Evolutionary conservation across 176 grass and related monocot genomes (phyloP).

Genomic region (Musa schizocarpa): DNA sequence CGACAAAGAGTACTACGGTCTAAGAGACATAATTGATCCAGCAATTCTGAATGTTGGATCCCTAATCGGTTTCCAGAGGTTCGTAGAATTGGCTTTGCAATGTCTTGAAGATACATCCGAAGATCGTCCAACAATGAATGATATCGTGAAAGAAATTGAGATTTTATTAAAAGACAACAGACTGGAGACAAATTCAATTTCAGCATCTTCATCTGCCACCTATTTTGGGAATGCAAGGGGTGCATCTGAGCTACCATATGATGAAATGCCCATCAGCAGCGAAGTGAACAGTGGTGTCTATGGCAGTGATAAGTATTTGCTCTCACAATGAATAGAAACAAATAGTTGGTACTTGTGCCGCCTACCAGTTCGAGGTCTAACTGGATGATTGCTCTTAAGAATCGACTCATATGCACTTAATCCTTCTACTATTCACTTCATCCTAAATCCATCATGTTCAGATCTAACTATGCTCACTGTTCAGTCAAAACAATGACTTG

Average conservation of each 20-base stretch:
- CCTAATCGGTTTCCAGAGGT: constrained; percentile 53
- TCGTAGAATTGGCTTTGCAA: constrained; percentile 46
- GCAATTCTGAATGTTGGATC: constrained; percentile 36
- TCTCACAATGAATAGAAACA: neutral
- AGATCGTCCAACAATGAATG: constrained; percentile 54
- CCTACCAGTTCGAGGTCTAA: too few relatives aligned
- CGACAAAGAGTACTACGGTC: constrained; percentile 58
- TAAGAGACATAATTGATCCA: constrained; percentile 54
- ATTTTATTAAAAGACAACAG: constrained; percentile 50
- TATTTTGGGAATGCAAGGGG: constrained; percentile 38
- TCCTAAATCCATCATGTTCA: too few relatives aligned
- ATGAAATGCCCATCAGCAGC: constrained; percentile 46
- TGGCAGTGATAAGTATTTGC: constrained; percentile 56
- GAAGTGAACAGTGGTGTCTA: constrained; percentile 51
- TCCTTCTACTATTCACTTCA: too few relatives aligned
- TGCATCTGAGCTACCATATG: constrained; percentile 41
- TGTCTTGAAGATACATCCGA: constrained; percentile 48
- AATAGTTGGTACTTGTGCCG: too few relatives aligned
- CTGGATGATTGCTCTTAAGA: too few relatives aligned
- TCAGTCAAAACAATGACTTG: too few relatives aligned
- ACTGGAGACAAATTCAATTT: constrained; percentile 36
- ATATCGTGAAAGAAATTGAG: constrained; percentile 82
- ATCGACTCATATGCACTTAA: too few relatives aligned
- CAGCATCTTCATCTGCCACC: constrained; percentile 44
- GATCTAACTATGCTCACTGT: too few relatives aligned